A percentile compares a stretch with the other conserved stretches of the same genome.
These are phyloP conservation scores for Pinus taeda DNA, from an alignment of 75 land plant species.

Conservation along the genomic window DNA sequence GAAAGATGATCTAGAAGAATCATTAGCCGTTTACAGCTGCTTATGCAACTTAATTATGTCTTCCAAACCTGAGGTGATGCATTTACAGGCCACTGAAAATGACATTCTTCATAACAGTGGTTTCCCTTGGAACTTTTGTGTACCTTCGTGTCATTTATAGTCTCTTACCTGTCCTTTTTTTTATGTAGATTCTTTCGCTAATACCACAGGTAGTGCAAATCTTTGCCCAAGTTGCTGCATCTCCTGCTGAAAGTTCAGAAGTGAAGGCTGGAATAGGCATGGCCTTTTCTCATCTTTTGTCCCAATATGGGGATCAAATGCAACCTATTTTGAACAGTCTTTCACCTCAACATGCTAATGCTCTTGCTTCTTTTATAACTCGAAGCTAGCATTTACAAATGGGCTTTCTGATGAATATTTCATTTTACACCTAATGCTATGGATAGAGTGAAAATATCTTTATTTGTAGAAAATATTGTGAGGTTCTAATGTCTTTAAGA, in stretches of 20 bases:
- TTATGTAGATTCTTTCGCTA: conserved; percentile 65
- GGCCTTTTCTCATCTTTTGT: conserved; percentile 71
- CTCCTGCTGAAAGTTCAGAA: conserved; percentile 64
- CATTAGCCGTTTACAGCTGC: conserved; percentile 76
- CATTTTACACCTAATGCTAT: neutral
- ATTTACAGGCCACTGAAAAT: neutral
- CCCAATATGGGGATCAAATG: conserved; percentile 84
- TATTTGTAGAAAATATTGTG: neutral
- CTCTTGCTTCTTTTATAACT: conserved; percentile 54
- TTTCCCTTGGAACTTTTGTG: neutral
- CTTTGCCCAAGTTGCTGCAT: conserved; percentile 76
- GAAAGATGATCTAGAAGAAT: conserved; percentile 90
- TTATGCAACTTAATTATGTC: conserved; percentile 63
- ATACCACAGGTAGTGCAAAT: conserved; percentile 81
- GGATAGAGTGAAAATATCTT: neutral
- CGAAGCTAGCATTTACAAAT: conserved; percentile 18
- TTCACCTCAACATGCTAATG: conserved; percentile 75
- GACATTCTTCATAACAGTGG: neutral
- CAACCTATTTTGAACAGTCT: conserved; percentile 70
- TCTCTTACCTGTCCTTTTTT: conserved; percentile 1
- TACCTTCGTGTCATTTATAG: neutral
- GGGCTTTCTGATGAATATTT: neutral
- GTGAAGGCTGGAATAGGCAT: conserved; percentile 69
- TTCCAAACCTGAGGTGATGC: conserved; percentile 76
- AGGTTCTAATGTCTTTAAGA: neutral